phyloP scores from a whole-genome alignment of 805 yeast species.

The Ogataea parapolymorpha region DNA sequence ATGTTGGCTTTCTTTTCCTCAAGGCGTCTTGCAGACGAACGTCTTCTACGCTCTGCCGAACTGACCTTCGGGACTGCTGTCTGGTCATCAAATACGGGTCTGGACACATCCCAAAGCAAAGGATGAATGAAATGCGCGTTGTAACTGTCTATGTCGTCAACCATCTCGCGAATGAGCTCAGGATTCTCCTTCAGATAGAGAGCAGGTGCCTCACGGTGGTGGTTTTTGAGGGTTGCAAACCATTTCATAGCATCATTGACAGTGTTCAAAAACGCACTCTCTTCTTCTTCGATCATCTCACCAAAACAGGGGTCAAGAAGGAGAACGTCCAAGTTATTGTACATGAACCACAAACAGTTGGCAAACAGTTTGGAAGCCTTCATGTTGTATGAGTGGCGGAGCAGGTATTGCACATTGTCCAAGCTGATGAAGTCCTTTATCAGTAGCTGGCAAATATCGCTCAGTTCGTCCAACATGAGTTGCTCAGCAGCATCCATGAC shows the following conservation, averaged over 20 bases:
- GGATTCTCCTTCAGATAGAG: constrained; percentile 17
- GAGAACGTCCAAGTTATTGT: constrained; percentile 59
- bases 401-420: constrained; percentile 57
- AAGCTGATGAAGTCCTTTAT: constrained; percentile 52
- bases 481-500: constrained; percentile 62
- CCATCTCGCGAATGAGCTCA: constrained; percentile 30
- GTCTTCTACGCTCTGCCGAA: constrained; percentile 18
- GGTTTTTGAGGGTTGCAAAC: constrained; percentile 30
- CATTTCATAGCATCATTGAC: constrained; percentile 36
- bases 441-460: constrained; percentile 57
- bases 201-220: constrained; percentile 27
- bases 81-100: constrained; percentile 20
- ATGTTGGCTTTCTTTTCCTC: constrained; percentile 20
- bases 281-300: constrained; percentile 27
- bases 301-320: constrained; percentile 45
- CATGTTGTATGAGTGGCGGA: constrained; percentile 50
- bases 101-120: constrained; percentile 27
- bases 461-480: constrained; percentile 55
- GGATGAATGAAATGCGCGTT: constrained; percentile 42
- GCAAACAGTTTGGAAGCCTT: constrained; percentile 54
- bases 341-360: constrained; percentile 66
- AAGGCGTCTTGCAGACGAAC: constrained; percentile 23
- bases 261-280: constrained; percentile 12
- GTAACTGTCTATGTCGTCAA: constrained; percentile 34
- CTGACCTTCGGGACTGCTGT: constrained; percentile 3